A percentile compares a stretch with the other conserved stretches of the same genome.
phyloP scores from a whole-genome alignment of 2,329 filamentous ascomycete species.

The Ophiocordyceps robertsii region DNA sequence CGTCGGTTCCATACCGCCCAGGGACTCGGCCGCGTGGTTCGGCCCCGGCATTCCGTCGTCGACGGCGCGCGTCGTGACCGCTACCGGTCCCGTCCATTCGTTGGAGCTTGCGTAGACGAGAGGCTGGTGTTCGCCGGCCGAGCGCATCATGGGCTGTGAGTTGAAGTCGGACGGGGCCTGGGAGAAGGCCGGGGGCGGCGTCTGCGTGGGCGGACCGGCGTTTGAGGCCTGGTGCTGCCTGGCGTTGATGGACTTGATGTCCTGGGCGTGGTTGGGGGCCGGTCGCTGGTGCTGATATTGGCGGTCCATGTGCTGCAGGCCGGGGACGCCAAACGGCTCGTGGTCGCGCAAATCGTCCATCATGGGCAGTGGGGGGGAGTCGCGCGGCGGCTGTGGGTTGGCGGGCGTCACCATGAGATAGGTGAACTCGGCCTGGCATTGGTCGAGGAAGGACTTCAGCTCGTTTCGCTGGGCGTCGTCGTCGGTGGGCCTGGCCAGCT shows the following conservation, averaged over 20 bases:
- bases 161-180: constrained; percentile 25
- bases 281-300: constrained; percentile 24
- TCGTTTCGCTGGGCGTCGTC: constrained; percentile 38
- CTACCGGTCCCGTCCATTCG: constrained; percentile 20
- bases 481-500: constrained; percentile 31
- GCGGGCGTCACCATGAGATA: constrained; percentile 56
- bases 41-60: constrained; percentile 19
- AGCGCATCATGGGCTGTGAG: constrained; percentile 37
- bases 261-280: constrained; percentile 44
- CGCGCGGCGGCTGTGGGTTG: constrained; percentile 51
- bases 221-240: constrained; percentile 42
- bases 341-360: constrained; percentile 46
- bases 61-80: constrained; percentile 18
- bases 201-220: constrained; percentile 43
- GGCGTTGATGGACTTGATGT: constrained; percentile 34
- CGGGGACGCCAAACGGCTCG: constrained; percentile 36
- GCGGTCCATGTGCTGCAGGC: constrained; percentile 25
- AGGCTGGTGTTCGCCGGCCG: constrained; percentile 34
- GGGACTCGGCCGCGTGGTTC: constrained; percentile 25
- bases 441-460: constrained; percentile 48
- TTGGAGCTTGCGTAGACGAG: constrained; percentile 22
- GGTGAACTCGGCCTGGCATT: constrained; percentile 52
- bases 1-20: constrained; percentile 23
- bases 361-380: constrained; percentile 43
- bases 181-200: constrained; percentile 17